Percentiles rank a stretch among this genome's conserved stretches.
Conservation (phyloP, 192 early-diverging fungal genomes). For the Diversispora eburnea region DNA sequence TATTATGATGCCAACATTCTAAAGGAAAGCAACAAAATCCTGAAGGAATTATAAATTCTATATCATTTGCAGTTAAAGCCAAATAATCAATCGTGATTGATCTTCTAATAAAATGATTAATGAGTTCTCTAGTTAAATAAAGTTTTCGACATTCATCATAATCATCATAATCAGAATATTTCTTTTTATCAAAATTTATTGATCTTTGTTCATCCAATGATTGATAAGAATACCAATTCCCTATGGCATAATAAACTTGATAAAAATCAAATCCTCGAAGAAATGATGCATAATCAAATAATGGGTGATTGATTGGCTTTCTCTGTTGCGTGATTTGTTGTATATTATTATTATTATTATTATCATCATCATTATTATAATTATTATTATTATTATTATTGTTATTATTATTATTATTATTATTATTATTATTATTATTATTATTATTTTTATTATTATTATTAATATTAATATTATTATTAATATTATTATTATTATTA, state of each 20-base stretch:
- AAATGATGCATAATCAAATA: conserved; percentile 10
- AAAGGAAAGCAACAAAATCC: background rate
- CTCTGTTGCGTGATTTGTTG: too few relatives aligned
- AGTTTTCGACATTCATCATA: background rate
- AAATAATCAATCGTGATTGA: conserved; percentile 1
- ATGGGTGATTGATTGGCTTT: background rate
- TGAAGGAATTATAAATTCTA: background rate
- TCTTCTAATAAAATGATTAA: background rate
- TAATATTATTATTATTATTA: background rate
- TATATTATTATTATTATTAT: too few relatives aligned
- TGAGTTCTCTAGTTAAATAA: background rate
- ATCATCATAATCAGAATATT: background rate
- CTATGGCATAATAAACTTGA: conserved; percentile 4
- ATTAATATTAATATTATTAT: background rate
- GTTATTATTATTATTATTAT: background rate
- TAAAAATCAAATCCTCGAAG: conserved; percentile 8
- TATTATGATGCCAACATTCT: background rate
- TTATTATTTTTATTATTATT: background rate
- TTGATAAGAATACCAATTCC: conserved; percentile 7
- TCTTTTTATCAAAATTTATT: background rate
- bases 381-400: too few relatives aligned
- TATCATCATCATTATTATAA: too few relatives aligned
- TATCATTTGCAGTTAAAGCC: background rate
- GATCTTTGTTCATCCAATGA: background rate
- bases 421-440: too few relatives aligned